These are phyloP conservation scores for Tuber calosporum DNA, from an alignment of 495 filamentous ascomycete genomes.

Conservation along the genomic window DNA sequence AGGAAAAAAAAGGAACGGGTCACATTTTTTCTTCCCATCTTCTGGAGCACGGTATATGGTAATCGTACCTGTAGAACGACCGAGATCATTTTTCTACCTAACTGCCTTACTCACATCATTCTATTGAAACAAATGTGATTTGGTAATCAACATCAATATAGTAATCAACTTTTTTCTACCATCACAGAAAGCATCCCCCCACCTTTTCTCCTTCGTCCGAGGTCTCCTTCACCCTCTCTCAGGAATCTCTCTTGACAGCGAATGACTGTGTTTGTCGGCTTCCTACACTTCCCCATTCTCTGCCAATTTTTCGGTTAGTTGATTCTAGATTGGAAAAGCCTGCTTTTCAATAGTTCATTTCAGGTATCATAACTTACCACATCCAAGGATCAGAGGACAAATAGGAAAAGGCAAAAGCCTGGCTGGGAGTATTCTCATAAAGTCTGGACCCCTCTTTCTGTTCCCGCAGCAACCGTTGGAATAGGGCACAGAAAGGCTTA, in stretches of 20 bases:
- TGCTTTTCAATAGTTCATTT: background rate
- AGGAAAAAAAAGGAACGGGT: background rate
- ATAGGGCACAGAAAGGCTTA: background rate
- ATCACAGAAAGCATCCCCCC: background rate
- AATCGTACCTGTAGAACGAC: background rate
- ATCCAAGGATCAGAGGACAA: background rate
- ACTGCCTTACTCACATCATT: background rate
- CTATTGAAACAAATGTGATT: background rate
- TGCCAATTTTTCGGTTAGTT: background rate
- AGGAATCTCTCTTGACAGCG: background rate
- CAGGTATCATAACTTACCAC: background rate
- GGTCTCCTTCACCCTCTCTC: background rate
- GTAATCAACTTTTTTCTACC: background rate
- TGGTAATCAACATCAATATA: background rate
- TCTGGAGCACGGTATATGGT: background rate
- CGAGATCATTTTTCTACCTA: background rate
- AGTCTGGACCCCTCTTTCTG: background rate
- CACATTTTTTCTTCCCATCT: background rate
- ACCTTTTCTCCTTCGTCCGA: background rate
- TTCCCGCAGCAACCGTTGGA: background rate
- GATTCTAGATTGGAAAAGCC: background rate
- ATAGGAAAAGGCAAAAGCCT: background rate
- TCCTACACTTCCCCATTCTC: background rate
- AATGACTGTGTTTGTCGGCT: background rate
- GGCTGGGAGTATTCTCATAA: background rate